Evolutionary conservation across 169 alveolate genomes (phyloP).

Genomic region (Plasmodium chabaudi): DNA sequence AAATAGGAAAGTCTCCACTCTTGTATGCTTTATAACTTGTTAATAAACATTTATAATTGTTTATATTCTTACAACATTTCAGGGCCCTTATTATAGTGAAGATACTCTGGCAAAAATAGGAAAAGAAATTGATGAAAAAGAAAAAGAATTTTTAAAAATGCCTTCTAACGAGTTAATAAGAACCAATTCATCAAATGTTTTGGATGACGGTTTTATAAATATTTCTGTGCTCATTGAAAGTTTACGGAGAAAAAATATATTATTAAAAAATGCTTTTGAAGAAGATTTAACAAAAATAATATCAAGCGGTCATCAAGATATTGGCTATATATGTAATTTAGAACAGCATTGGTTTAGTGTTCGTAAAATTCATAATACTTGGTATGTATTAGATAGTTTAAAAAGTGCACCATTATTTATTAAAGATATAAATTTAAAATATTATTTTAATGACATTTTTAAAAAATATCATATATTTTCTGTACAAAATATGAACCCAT

Average conservation of each 20-base stretch:
- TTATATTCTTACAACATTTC: background rate
- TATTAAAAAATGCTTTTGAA: constrained; percentile 42
- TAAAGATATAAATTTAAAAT: constrained; percentile 69
- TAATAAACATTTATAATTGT: too few relatives aligned
- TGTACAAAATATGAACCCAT: constrained; percentile 69
- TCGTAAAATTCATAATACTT: constrained; percentile 84
- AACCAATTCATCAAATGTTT: constrained; percentile 79
- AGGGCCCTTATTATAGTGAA: constrained; percentile 84
- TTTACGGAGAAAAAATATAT: constrained; percentile 77
- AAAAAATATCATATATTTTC: constrained; percentile 73
- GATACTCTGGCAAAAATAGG: constrained; percentile 84
- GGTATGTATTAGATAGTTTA: constrained; percentile 87
- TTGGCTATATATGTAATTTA: constrained; percentile 87
- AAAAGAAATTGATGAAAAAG: constrained; percentile 82
- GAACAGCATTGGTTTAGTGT: constrained; percentile 86
- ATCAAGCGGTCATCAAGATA: constrained; percentile 81
- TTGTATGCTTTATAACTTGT: too few relatives aligned
- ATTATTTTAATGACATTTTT: constrained; percentile 62
- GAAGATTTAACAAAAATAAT: constrained; percentile 82
- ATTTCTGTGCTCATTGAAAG: constrained; percentile 84
- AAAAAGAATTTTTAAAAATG: constrained; percentile 58
- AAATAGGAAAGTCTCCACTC: too few relatives aligned
- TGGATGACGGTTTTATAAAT: constrained; percentile 84
- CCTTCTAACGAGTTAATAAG: constrained; percentile 62
- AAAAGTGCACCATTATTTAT: constrained; percentile 80